These are phyloP conservation scores for Candida glucosophila DNA, from an alignment of 1,139 yeast species.

Conservation along the genomic window DNA sequence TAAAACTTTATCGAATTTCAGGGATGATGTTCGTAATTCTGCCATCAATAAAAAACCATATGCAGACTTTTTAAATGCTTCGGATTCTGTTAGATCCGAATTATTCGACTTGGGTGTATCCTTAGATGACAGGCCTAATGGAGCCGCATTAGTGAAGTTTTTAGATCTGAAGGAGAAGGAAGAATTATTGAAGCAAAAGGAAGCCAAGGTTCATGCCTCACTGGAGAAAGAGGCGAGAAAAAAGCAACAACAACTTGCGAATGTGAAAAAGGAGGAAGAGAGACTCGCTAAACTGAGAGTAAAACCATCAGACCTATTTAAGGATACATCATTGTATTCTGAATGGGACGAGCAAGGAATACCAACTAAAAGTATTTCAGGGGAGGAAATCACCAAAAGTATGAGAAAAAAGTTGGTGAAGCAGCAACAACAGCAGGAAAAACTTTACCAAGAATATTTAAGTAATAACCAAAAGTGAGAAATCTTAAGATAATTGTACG, in stretches of 20 bases:
- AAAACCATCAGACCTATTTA: slow-evolving; percentile 67
- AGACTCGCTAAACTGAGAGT: slow-evolving; percentile 61
- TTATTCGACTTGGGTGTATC: slow-evolving; percentile 71
- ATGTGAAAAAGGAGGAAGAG: slow-evolving; percentile 57
- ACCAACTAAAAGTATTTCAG: slow-evolving; percentile 69
- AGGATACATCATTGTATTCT: slow-evolving; percentile 42
- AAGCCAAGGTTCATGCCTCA: slow-evolving; percentile 45
- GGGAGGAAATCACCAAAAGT: slow-evolving; percentile 86
- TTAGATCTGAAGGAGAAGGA: slow-evolving; percentile 59
- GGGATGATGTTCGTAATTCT: slow-evolving; percentile 68
- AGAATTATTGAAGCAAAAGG: slow-evolving; percentile 55
- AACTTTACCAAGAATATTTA: slow-evolving; percentile 66
- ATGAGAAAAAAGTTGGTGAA: slow-evolving; percentile 73
- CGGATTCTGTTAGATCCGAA: slow-evolving; percentile 40
- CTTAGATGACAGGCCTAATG: slow-evolving; percentile 80
- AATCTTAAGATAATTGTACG: too few relatives aligned
- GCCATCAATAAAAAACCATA: slow-evolving; percentile 61
- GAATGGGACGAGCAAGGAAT: slow-evolving; percentile 84
- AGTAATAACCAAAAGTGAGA: too few relatives aligned
- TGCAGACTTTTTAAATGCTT: slow-evolving; percentile 43
- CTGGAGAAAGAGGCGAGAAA: slow-evolving; percentile 34
- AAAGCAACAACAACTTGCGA: slow-evolving; percentile 27
- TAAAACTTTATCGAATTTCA: slow-evolving; percentile 65
- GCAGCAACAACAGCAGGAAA: slow-evolving; percentile 71
- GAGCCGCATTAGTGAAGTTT: slow-evolving; percentile 75